Base-by-base conservation (phyloP, 208 protist genomes). In the Acanthamoeba royreba region DNA sequence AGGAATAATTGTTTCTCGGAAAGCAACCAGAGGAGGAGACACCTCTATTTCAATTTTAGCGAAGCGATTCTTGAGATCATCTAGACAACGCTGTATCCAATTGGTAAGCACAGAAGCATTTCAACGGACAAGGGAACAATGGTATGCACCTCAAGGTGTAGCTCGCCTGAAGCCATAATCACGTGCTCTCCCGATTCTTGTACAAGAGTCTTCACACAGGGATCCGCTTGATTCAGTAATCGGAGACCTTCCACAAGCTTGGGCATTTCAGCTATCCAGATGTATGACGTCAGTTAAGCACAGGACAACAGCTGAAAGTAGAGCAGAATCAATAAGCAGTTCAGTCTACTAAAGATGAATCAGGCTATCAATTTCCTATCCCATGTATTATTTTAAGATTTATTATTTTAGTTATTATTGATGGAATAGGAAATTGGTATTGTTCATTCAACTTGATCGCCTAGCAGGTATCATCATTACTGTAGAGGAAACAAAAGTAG, bases 141-240 rank as follows among this genome's bases (percentile, higher is more conserved):
- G 19, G 9, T n/a, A 7, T 2, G 42, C 40, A 96, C 94, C 94
- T 99, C 98, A 43, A 99, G 96, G 94, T 99, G 99, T n/a, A 99
- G 96, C 94, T 99, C 98, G 45, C 99, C 99, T 4, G 98, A 98
- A 2, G 98, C 98, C 25, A 97, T 98, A 95, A 99, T 98, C 22
- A 99, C 98, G 94, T 99, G 98, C 93, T 99, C 98, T 15, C 99
- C 99, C 19, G 98, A 99, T 15, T 98, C 97, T 92, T 98, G 96
- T 40, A 99, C 96, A 35, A 96, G 97, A 35, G 99, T 96, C 90
- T 99, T 97, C 25, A 99, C 98, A 74, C 98, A 97, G 66, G 98
- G 98, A 94, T 99, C 99, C 0, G 99, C 97, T 94, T 99, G 98
- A 96, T 99, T 98, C 1, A 99, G 96, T 92, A 99, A 61, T 25